Percentiles rank a stretch among this genome's conserved stretches.
Evolutionary conservation across 371 early-diverging fungal genomes (phyloP).

Genomic region (Mucor lusitanicus): DNA sequence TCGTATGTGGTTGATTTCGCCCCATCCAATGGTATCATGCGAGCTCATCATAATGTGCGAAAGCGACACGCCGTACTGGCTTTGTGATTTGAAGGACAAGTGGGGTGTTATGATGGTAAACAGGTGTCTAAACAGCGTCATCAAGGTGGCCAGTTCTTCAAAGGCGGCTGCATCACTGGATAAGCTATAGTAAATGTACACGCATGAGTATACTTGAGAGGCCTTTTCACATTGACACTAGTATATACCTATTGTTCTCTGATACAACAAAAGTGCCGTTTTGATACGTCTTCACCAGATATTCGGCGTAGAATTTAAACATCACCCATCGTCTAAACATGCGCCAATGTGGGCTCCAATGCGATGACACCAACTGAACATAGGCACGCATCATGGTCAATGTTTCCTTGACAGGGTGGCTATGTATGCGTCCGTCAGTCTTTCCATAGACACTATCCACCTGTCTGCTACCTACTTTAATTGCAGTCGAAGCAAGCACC

Average conservation of each 20-base stretch:
- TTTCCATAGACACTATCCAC: not conserved
- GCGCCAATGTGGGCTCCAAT: conserved; percentile 54
- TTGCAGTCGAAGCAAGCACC: conserved; percentile 52
- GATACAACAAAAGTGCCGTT: conserved; percentile 17
- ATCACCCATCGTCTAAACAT: conserved; percentile 47
- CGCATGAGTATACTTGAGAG: too few species aligned
- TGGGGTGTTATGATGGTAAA: conserved; percentile 13
- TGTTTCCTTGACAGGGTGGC: conserved; percentile 16
- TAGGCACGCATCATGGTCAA: conserved; percentile 32
- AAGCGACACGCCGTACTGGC: conserved; percentile 19
- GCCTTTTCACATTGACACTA: too few species aligned
- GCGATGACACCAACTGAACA: conserved; percentile 22
- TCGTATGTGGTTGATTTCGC: conserved; percentile 27
- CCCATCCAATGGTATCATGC: conserved; percentile 41
- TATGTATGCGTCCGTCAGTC: too few species aligned
- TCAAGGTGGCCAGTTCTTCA: conserved; percentile 22
- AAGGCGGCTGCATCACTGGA: conserved; percentile 6
- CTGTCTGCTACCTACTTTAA: conserved; percentile 46
- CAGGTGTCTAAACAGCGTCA: conserved; percentile 18
- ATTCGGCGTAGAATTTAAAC: conserved; percentile 41
- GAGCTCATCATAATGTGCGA: conserved; percentile 20
- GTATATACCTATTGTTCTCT: not conserved
- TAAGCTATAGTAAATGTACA: too few species aligned
- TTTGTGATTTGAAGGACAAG: conserved; percentile 5
- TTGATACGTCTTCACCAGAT: conserved; percentile 21